These are phyloP conservation scores for Mucor velutinosus DNA, from an alignment of 371 early-diverging fungal species.

Conservation along the genomic window DNA sequence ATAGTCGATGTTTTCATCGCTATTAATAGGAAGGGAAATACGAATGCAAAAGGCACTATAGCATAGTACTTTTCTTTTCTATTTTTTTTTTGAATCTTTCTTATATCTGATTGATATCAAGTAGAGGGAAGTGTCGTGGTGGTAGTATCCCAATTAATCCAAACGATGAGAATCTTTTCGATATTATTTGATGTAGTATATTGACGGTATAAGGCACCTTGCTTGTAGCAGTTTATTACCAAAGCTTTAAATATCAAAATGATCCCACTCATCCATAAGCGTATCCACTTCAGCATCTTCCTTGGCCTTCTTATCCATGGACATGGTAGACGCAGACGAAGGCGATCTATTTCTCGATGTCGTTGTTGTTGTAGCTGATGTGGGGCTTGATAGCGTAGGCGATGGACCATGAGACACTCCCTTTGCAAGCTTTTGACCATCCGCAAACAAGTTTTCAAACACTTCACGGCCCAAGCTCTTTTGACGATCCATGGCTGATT, in stretches of 20 bases:
- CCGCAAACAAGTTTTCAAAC: constrained; percentile 60
- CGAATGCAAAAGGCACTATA: no score
- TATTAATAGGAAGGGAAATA: no score
- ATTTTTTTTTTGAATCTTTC: no score
- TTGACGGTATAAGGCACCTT: no score
- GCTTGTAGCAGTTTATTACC: neutral
- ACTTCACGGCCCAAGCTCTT: constrained; percentile 59
- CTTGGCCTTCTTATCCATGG: constrained; percentile 17
- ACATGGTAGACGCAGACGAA: constrained; percentile 10
- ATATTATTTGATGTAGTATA: no score
- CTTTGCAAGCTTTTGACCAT: constrained; percentile 55
- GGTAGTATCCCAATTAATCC: no score
- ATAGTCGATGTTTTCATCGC: no score
- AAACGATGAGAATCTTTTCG: no score
- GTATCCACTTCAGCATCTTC: constrained; percentile 37
- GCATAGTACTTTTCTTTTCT: no score
- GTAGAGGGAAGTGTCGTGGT: no score
- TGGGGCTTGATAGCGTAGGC: neutral
- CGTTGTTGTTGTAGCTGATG: neutral
- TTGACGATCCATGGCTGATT: constrained; percentile 55
- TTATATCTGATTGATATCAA: no score
- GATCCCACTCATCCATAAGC: constrained; percentile 41
- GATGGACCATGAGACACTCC: constrained; percentile 9
- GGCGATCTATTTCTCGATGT: constrained; percentile 5
- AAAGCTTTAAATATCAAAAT: constrained; percentile 31